phyloP scores from a whole-genome alignment of 202 grass and related monocot genomes.

The Schoenoplectus triqueter region DNA sequence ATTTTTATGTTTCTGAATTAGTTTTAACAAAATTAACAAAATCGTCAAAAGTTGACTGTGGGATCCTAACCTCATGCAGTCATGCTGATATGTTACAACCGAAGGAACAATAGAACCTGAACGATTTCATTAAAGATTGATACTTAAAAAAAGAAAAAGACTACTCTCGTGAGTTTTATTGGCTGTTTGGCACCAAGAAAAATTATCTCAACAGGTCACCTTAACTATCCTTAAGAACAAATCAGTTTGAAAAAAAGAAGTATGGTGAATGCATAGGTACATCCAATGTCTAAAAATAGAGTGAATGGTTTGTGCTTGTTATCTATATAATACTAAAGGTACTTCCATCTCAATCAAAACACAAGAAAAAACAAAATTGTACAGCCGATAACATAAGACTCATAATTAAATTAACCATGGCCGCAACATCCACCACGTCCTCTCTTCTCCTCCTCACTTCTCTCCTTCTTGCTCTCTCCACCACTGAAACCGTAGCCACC shows the following conservation, averaged over 20 bases:
- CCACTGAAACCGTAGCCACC: background rate
- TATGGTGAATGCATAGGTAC: background rate
- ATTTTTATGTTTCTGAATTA: background rate
- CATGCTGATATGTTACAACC: background rate
- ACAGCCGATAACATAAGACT: background rate
- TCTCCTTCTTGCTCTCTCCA: background rate
- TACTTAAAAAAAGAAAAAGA: background rate
- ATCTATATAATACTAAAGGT: background rate
- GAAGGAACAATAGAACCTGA: background rate
- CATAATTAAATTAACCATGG: background rate
- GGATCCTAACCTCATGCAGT: background rate
- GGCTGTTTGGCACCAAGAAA: background rate
- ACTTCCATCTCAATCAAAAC: slow-evolving; percentile 12
- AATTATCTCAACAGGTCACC: background rate
- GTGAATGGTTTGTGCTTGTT: background rate
- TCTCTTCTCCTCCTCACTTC: slow-evolving; percentile 2
- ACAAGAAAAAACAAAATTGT: background rate
- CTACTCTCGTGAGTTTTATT: background rate
- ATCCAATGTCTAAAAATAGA: slow-evolving; percentile 4
- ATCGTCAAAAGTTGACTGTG: background rate
- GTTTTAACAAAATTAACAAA: background rate
- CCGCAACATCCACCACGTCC: background rate
- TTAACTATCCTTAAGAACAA: background rate
- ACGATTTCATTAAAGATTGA: background rate
- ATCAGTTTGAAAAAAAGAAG: background rate